These are phyloP conservation scores for Picocystis sp. DNA, from an alignment of 163 green algal genomes.

Conservation along the genomic window DNA sequence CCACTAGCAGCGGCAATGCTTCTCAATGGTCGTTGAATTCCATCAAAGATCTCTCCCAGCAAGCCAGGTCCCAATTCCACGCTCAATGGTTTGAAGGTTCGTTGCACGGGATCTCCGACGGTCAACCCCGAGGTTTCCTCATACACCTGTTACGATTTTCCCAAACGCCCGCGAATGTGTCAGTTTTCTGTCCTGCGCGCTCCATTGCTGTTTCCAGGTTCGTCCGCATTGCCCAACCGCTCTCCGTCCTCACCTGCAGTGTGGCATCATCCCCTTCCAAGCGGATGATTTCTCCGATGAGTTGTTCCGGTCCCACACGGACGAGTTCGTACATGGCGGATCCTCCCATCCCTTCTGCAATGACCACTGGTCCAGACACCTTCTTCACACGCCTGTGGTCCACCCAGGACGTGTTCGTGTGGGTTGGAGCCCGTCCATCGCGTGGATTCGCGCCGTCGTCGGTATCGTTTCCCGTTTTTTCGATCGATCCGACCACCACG, in stretches of 20 bases:
- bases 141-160: constrained; percentile 55
- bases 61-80: constrained; percentile 91
- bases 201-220: background rate
- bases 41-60: constrained; percentile 96
- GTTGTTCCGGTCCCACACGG: constrained; percentile 72
- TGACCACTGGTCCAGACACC: constrained; percentile 92
- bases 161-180: background rate
- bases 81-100: constrained; percentile 43
- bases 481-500: no score
- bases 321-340: constrained; percentile 98
- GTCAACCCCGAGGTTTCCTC: constrained; percentile 93
- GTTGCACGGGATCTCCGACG: constrained; percentile 30
- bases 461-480: no score
- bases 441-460: no score
- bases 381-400: constrained; percentile 15
- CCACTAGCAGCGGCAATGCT: constrained; percentile 59
- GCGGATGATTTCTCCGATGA: constrained; percentile 98
- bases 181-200: background rate
- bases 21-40: constrained; percentile 92
- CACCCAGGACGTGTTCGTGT: no score
- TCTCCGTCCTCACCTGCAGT: constrained; percentile 63
- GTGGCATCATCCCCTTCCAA: constrained; percentile 91
- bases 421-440: no score
- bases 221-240: background rate
- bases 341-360: constrained; percentile 81